Evolutionary conservation across 176 grass and related monocot genomes (phyloP), one percentile per base, ranked within the genome.

Genomic region (Leersia perrieri): DNA sequence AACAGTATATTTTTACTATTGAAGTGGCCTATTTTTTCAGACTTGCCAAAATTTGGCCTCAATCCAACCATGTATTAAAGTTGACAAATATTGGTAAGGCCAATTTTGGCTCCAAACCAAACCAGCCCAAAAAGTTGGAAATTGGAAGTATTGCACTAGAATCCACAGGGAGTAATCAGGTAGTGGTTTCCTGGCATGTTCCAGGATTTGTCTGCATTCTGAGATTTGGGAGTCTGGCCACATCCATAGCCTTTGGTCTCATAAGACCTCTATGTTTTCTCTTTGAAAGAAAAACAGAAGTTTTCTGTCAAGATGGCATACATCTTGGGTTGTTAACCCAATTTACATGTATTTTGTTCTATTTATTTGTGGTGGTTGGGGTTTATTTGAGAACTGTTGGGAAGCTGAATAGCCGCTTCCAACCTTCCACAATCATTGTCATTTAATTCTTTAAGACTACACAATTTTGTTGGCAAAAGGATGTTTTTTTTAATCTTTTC

Each of bases 221-320:
- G n/a, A 53, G 53, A 23, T 58, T 58, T 58, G 53, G n/a, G n/a
- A 25, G 22, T 58, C 58, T 30, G 74, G 42, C 16, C 11, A 75
- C 40, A 22, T 60, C 5, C 70, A 66, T 74, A 74, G 34, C 66
- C 33, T 75, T 83, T 75, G 33, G 11, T 83, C 66, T 83, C 65
- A 26, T 44, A 23, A 26, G 7, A 63, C 7, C 4, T 33, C 3
- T 61, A 1, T 41, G 18, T 42, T 73, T 23, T 53, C 55, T 31
- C 9, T 42, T 32, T 32, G 23, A 33, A 53, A 60, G 11, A 26
- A 68, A 66, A 67, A 76, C 3, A 26, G 40, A 84, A 31, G 27
- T 8, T 66, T 66, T 83, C 42, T 83, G 9, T 61, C 16, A 60
- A 44, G 63, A 38, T 58, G 64, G 30, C 57, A 29, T 12, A 64